Evolutionary conservation across 176 grass and related monocot species (phyloP), one percentile per base, ranked within the genome.

Genomic region (Carex myosuroides): DNA sequence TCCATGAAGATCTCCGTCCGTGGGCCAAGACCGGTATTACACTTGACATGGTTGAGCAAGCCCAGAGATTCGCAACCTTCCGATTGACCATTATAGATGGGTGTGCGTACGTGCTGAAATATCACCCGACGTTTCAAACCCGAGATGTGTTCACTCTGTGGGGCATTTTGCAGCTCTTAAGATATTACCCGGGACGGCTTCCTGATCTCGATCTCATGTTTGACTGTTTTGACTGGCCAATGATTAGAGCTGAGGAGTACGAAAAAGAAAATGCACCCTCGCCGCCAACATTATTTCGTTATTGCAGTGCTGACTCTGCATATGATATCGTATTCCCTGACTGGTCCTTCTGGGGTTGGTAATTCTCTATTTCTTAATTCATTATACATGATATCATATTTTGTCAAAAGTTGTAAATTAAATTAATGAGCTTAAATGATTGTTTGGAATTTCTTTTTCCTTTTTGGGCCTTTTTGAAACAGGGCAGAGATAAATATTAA

Each of bases 281-380:
- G 3, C 86, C 88, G 56, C 91, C 96, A 0, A 87, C 93, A 1
- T 32, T 99, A 29, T 99, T 99, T 61, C 90, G 91, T 0, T 95
- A 95, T 60, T 99, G 93, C 21, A 88, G 88, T 21, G 86, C 92
- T 87, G 85, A 99, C 9, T 85, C 53, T 18, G 89, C 96, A 1
- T 77, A 90, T 13, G 89, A 99, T 52, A 99, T 95, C 11, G 88
- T 85, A 41, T 99, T 99, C 81, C 96, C 93, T 3, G 93, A 99
- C 69, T 99, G 96, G 96, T 93, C 96, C 12, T 99, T 95, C 52
- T 99, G 93, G 96, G 96, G 96, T 76, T 95, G 93, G 93, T 99
- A 95, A 98, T 89, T 86, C 41, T 58, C 66, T 70, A 85, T 74
- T 69, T 74, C 6, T 14, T 81, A 4, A 50, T 26, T 60, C 9